A percentile compares a stretch with the other conserved stretches of the same genome.
Conservation (phyloP, 331 rosid species). For the Quercus lobata region DNA sequence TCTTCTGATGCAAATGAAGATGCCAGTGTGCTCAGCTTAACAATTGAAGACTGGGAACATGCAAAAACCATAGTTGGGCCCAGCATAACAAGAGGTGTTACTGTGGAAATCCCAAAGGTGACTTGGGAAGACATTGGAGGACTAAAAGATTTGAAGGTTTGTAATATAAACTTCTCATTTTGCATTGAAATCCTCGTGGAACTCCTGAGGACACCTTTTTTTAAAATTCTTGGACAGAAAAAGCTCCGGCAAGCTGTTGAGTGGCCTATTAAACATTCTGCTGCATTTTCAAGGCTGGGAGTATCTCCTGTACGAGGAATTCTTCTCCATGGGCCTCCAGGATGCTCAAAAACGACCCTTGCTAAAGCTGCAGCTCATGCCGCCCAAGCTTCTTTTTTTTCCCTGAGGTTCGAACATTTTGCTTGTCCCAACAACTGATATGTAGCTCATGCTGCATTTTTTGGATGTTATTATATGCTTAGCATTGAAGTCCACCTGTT, state of each 20-base stretch:
- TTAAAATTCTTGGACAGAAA: constrained; percentile 45
- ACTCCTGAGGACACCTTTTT: constrained; percentile 4
- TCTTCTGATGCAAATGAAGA: constrained; percentile 43
- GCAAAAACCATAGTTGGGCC: constrained; percentile 75
- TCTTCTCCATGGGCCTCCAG: constrained; percentile 98
- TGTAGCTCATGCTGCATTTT: background rate
- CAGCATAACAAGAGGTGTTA: constrained; percentile 88
- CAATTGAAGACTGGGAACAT: constrained; percentile 71
- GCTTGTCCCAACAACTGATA: background rate
- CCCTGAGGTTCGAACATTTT: constrained; percentile 67
- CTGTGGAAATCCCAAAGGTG: constrained; percentile 86
- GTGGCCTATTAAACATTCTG: constrained; percentile 84
- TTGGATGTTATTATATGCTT: background rate
- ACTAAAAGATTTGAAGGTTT: constrained; percentile 76
- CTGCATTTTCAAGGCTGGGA: constrained; percentile 71
- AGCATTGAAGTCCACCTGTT: background rate
- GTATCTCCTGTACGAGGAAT: constrained; percentile 81
- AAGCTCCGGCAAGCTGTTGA: constrained; percentile 93
- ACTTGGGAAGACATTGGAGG: constrained; percentile 97
- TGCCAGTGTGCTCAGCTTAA: constrained; percentile 31
- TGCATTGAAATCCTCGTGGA: constrained; percentile 5
- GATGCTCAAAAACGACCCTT: constrained; percentile 95
- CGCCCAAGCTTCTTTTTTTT: constrained; percentile 86
- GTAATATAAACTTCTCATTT: constrained; percentile 24
- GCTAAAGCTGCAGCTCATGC: constrained; percentile 98